Conservation (phyloP, 176 grass and related monocot genomes). For the Zea mays region Zm-B73-REFERENCE-NAM-5.0 NC_050099.1:196233001-196233500, state of each 20-base stretch:
- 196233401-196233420: neutral
- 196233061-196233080: no score
- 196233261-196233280: constrained; percentile 1
- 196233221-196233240: constrained; percentile 5
- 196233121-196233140: no score
- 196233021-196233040: no score
- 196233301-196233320: constrained; percentile 2
- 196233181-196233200: neutral
- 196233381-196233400: neutral
- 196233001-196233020: no score
- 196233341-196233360: constrained; percentile 5
- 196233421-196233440: constrained; percentile 6
- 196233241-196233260: neutral
- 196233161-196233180: neutral
- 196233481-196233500: neutral
- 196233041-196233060: no score
- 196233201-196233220: no score
- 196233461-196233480: neutral
- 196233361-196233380: constrained; percentile 25
- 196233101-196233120: no score
- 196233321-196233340: constrained; percentile 23
- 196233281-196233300: neutral
- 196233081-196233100: no score
- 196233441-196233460: neutral
- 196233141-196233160: no score